Base-by-base conservation (phyloP, 768 basidiomycete species). In the Kwoniella bestiolae region DNA sequence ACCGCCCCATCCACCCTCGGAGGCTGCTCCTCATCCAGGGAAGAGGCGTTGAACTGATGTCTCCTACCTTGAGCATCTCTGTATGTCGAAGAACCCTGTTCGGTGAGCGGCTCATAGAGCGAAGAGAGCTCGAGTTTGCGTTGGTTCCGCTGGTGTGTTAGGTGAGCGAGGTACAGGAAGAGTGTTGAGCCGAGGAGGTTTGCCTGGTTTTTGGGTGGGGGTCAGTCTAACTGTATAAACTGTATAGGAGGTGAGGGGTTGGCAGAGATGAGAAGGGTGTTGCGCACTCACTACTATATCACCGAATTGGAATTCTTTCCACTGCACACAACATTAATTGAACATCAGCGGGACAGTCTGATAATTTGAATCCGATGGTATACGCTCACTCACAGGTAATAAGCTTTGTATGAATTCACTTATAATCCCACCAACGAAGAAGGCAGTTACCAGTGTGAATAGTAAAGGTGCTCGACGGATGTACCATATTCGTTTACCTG, bases 331-430 rank as follows among this genome's bases (percentile, higher is more conserved):
- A n/a, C n/a, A n/a, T n/a, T n/a, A n/a, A n/a, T n/a, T n/a, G 52
- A 41, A 12, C 2, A 28, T 21, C 56, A 18, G 16, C 12, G 21
- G 6, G 14, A 51, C 5, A 51, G 23, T 47, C 4, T 41, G 8
- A n/a, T n/a, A n/a, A n/a, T n/a, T n/a, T n/a, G n/a, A n/a, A n/a
- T n/a, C n/a, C n/a, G n/a, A n/a, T n/a, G n/a, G n/a, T n/a, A n/a
- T n/a, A n/a, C n/a, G n/a, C n/a, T n/a, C n/a, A 69, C 79, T 52
- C 58, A 80, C 79, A 12, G 79, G 79, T 45, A 80, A 60, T 12
- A 67, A 51, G 16, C 70, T 50, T 45, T 80, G 79, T 3, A 75
- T 61, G 66, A 79, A 69, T 60, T 80, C 79, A 47, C 67, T 71
- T 3, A 79, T 44, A 8, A 80, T 66, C 0, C 78, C 78, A 8